Conservation (phyloP, 2,329 filamentous ascomycete genomes). For the Colletotrichum orbiculare region DNA sequence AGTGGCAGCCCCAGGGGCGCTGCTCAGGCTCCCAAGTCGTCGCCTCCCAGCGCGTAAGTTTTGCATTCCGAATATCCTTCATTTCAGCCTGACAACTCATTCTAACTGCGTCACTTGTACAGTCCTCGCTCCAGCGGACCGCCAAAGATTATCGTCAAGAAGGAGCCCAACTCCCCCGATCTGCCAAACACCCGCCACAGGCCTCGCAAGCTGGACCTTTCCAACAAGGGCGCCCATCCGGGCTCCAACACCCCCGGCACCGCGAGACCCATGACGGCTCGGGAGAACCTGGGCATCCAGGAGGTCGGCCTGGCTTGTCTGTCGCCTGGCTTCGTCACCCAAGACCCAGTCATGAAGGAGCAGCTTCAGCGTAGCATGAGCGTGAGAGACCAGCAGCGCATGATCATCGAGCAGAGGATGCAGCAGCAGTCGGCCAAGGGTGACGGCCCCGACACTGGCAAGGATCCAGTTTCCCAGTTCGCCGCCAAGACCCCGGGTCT, state of each 20-base stretch:
- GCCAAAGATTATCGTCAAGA: conserved; percentile 94
- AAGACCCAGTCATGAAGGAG: conserved; percentile 96
- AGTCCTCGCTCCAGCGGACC: conserved; percentile 64
- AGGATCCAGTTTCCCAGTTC: conserved; percentile 59
- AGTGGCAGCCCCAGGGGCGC: conserved; percentile 65
- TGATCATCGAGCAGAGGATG: conserved; percentile 91
- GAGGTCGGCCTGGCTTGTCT: conserved; percentile 94
- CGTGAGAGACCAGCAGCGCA: conserved; percentile 91
- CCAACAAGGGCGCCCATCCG: conserved; percentile 64
- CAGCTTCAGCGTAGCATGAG: conserved; percentile 94
- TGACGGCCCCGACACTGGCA: conserved; percentile 70
- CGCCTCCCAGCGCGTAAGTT: conserved; percentile 69
- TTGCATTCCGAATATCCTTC: conserved; percentile 17
- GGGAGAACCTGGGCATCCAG: conserved; percentile 85
- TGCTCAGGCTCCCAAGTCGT: conserved; percentile 59
- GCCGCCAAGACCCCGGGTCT: conserved; percentile 78
- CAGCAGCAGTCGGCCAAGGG: conserved; percentile 89
- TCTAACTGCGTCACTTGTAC: conserved; percentile 11
- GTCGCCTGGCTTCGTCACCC: conserved; percentile 94
- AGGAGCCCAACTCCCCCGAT: conserved; percentile 90
- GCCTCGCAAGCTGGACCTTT: conserved; percentile 82
- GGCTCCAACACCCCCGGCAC: conserved; percentile 66
- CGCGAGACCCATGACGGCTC: conserved; percentile 80
- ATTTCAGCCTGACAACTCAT: conserved; percentile 30
- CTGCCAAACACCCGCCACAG: conserved; percentile 78